Conservation (phyloP, 2,329 filamentous ascomycete species). For the Trichoderma afroharzianum region DNA sequence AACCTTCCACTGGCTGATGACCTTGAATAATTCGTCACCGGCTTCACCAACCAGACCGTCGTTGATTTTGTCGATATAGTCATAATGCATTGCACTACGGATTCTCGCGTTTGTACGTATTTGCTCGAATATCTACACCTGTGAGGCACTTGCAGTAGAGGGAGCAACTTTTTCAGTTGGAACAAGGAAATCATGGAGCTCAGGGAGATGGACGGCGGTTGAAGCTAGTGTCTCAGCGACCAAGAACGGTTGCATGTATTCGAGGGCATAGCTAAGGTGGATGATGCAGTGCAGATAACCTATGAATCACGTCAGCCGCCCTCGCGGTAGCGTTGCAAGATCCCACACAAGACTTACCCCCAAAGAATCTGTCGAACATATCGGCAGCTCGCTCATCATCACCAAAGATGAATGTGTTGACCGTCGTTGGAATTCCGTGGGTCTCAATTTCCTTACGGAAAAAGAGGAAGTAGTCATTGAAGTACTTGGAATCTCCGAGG, state of each 20-base stretch:
- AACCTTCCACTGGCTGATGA: background rate
- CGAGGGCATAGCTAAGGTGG: background rate
- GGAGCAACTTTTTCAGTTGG: background rate
- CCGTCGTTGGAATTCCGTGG: background rate
- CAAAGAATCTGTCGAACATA: background rate
- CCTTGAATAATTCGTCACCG: background rate
- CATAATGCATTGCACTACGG: background rate
- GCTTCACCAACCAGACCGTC: background rate
- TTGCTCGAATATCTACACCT: background rate
- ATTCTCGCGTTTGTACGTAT: background rate
- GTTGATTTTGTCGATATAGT: background rate
- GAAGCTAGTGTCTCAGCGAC: background rate
- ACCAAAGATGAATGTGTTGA: background rate
- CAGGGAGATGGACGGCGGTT: background rate
- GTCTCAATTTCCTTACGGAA: background rate
- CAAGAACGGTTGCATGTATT: background rate
- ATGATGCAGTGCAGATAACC: background rate
- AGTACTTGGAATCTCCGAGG: background rate
- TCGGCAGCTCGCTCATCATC: background rate
- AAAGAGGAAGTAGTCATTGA: background rate
- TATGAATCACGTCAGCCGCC: background rate
- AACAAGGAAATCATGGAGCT: background rate
- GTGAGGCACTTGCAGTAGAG: background rate
- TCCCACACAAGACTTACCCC: background rate
- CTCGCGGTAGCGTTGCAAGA: background rate